Percentiles rank a stretch among this genome's conserved stretches.
These are phyloP conservation scores for Mycena leptocephala DNA, from an alignment of 768 basidiomycete species.

Conservation along the genomic window DNA sequence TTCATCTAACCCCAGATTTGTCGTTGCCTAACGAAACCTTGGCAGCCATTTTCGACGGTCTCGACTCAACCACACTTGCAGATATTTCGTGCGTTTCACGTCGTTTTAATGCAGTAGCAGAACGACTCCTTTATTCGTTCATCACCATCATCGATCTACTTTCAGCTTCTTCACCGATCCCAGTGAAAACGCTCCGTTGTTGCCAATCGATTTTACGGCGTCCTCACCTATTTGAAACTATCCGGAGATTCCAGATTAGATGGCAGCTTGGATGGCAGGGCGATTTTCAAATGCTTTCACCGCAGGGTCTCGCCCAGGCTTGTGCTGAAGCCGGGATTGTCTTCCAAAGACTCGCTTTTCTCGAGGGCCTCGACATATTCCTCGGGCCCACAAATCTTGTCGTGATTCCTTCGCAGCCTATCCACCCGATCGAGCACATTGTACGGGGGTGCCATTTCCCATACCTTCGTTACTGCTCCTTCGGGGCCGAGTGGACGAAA, in stretches of 20 bases:
- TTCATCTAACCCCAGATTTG: conserved; percentile 37
- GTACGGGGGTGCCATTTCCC: conserved; percentile 58
- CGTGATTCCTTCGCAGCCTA: conserved; percentile 33
- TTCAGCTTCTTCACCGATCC: conserved; percentile 57
- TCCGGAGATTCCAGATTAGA: conserved; percentile 66
- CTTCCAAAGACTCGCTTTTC: conserved; percentile 53
- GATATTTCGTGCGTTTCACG: conserved; percentile 62
- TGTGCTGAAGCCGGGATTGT: conserved; percentile 58
- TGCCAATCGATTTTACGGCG: conserved; percentile 66
- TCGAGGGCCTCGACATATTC: conserved; percentile 72
- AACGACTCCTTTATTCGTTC: conserved; percentile 72
- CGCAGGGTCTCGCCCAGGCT: conserved; percentile 52
- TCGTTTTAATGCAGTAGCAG: conserved; percentile 67
- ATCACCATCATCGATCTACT: conserved; percentile 66
- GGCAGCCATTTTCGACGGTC: conserved; percentile 61
- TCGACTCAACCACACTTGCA: conserved; percentile 56
- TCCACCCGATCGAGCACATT: conserved; percentile 66
- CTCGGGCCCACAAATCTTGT: conserved; percentile 63
- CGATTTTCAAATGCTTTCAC: conserved; percentile 48
- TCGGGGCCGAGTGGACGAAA: conserved; percentile 64
- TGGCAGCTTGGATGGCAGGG: conserved; percentile 68
- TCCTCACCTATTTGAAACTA: conserved; percentile 62
- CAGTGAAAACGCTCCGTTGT: conserved; percentile 64
- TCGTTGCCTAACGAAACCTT: conserved; percentile 73
- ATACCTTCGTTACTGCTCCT: conserved; percentile 56